Evolutionary conservation across 169 alveolate genomes (phyloP).

Genomic region (Theileria equi): DNA sequence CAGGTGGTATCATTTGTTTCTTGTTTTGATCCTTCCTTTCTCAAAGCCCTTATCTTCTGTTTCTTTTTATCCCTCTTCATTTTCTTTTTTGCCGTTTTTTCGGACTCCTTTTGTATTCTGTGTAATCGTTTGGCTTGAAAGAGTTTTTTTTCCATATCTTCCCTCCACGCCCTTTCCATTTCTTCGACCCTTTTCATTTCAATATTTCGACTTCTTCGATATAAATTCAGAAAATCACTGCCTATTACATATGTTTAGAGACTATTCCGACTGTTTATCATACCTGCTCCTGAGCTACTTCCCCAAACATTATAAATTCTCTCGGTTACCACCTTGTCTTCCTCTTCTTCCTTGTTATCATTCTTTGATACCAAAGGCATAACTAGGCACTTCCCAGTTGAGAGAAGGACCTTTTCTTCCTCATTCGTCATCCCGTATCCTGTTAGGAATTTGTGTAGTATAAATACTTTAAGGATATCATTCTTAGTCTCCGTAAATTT

Average conservation of each 20-base stretch:
- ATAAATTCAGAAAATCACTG: constrained; percentile 72
- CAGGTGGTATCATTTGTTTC: background rate
- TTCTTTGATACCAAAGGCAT: constrained; percentile 35
- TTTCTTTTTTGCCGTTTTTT: constrained; percentile 57
- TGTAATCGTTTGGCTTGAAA: constrained; percentile 59
- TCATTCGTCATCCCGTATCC: no score
- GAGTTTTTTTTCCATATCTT: constrained; percentile 62
- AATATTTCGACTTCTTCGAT: constrained; percentile 57
- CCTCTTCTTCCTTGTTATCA: constrained; percentile 25
- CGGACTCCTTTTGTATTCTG: constrained; percentile 55
- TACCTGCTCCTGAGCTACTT: constrained; percentile 75
- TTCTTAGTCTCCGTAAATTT: no score
- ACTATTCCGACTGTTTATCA: no score
- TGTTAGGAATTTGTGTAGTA: no score
- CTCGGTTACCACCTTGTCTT: constrained; percentile 55
- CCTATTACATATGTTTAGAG: constrained; percentile 26
- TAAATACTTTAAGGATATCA: no score
- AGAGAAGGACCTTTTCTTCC: constrained; percentile 63
- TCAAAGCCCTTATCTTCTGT: no score
- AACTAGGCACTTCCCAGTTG: constrained; percentile 58
- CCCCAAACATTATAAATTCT: constrained; percentile 75
- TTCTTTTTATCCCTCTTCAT: constrained; percentile 62
- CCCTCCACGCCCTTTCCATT: constrained; percentile 60
- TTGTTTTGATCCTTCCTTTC: constrained; percentile 12
- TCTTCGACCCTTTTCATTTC: constrained; percentile 62